phyloP scores from a whole-genome alignment of 106 monocot genomes.

The Apostasia ramifera region DNA sequence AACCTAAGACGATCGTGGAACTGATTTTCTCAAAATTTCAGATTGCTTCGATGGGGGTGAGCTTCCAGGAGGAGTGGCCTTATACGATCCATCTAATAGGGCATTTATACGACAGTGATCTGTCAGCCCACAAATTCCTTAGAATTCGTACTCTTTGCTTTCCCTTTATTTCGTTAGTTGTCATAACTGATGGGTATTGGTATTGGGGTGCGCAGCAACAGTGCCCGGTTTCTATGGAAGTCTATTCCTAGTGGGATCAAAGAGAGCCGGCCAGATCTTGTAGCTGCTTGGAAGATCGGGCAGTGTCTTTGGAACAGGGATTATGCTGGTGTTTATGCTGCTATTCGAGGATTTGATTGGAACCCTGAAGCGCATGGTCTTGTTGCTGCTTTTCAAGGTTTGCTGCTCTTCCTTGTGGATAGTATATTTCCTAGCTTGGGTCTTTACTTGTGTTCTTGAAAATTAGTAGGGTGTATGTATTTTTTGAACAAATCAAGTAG shows the following conservation, averaged over 20 bases:
- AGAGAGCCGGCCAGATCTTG: conserved; percentile 55
- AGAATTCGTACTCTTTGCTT: background rate
- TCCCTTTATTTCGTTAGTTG: background rate
- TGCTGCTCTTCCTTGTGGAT: background rate
- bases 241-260: conserved; percentile 63
- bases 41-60: conserved; percentile 53
- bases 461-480: too few relatives aligned
- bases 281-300: conserved; percentile 85
- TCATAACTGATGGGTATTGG: background rate
- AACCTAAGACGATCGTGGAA: background rate
- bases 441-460: too few relatives aligned
- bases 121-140: conserved; percentile 34
- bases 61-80: conserved; percentile 77
- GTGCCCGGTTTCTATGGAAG: conserved; percentile 91
- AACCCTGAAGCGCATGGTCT: conserved; percentile 45
- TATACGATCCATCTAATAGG: conserved; percentile 85
- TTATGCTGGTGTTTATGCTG: conserved; percentile 59
- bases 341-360: conserved; percentile 72
- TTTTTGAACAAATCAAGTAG: too few relatives aligned
- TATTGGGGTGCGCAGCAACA: conserved; percentile 45
- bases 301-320: conserved; percentile 86
- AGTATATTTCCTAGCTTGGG: too few relatives aligned
- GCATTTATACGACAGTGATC: conserved; percentile 71
- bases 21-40: conserved; percentile 11
- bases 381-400: conserved; percentile 63